A percentile compares a stretch with the other conserved stretches of the same genome.
Conservation (phyloP, 352 stramenopile species). For the Pythium sukuiense region DNA sequence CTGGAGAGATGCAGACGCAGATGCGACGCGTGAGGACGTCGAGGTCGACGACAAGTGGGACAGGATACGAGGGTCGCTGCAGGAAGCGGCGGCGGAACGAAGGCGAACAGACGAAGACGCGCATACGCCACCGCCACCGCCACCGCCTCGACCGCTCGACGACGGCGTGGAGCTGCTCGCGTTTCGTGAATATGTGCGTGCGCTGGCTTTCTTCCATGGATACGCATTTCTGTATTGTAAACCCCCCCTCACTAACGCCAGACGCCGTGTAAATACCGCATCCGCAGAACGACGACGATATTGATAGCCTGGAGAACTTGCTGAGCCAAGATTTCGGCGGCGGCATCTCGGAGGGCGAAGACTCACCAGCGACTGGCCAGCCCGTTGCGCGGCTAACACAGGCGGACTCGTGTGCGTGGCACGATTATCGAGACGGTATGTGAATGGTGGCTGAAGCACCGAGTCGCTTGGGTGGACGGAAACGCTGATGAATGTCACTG, state of each 20-base stretch:
- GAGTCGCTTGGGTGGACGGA: neutral
- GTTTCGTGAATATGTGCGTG: conserved; percentile 67
- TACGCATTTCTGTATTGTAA: neutral
- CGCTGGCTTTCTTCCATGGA: neutral
- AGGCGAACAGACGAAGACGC: neutral
- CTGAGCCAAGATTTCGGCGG: conserved; percentile 58
- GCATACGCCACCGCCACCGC: neutral
- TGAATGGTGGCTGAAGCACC: neutral
- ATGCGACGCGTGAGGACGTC: neutral
- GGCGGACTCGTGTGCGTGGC: conserved; percentile 14
- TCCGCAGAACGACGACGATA: conserved; percentile 46
- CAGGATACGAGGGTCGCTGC: neutral
- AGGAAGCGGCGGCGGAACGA: neutral
- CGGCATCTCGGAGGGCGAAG: neutral
- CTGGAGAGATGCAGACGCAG: neutral
- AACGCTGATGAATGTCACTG: conserved; percentile 3
- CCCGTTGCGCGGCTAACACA: neutral
- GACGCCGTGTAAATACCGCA: neutral
- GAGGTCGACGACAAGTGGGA: neutral
- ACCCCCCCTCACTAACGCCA: neutral
- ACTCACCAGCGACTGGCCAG: neutral
- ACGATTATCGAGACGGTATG: conserved; percentile 24
- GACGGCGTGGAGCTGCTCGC: conserved; percentile 34
- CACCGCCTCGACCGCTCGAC: no score
- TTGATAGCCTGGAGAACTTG: conserved; percentile 61